Conservation (phyloP, 2,329 filamentous ascomycete genomes). For the Penicillium sp. region DNA sequence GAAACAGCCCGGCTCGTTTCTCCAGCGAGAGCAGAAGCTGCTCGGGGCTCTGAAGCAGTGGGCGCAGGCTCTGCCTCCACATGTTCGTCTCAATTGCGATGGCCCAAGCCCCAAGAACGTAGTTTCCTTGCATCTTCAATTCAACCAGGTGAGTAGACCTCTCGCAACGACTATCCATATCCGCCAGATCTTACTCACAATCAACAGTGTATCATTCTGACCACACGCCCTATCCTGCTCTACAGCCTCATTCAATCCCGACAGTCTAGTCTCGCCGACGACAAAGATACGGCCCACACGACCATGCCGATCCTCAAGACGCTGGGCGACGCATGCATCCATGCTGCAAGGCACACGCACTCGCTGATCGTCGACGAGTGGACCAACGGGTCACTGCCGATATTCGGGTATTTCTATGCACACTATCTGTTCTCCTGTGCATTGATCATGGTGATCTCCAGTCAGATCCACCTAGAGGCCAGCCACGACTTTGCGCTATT, state of each 20-base stretch:
- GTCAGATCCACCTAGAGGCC: conserved; percentile 21
- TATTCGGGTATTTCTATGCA: conserved; percentile 36
- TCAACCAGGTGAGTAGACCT: conserved; percentile 28
- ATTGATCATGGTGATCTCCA: conserved; percentile 33
- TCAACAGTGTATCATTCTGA: conserved; percentile 35
- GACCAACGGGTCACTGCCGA: conserved; percentile 32
- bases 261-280: conserved; percentile 7
- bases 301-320: conserved; percentile 27
- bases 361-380: conserved; percentile 32
- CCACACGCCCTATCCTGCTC: conserved; percentile 36
- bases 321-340: conserved; percentile 34
- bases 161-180: neutral
- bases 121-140: conserved; percentile 32
- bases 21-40: conserved; percentile 35
- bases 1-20: conserved; percentile 28
- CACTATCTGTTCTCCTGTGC: conserved; percentile 36
- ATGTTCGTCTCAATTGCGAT: conserved; percentile 25
- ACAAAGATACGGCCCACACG: conserved; percentile 3
- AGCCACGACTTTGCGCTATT: conserved; percentile 22
- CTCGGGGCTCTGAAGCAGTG: conserved; percentile 33
- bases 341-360: conserved; percentile 33
- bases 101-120: conserved; percentile 22
- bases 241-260: conserved; percentile 29
- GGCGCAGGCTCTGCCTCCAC: conserved; percentile 29
- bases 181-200: neutral